Evolutionary conservation across 352 stramenopile genomes (phyloP).

Genomic region (Pythium scleroteichum): DNA sequence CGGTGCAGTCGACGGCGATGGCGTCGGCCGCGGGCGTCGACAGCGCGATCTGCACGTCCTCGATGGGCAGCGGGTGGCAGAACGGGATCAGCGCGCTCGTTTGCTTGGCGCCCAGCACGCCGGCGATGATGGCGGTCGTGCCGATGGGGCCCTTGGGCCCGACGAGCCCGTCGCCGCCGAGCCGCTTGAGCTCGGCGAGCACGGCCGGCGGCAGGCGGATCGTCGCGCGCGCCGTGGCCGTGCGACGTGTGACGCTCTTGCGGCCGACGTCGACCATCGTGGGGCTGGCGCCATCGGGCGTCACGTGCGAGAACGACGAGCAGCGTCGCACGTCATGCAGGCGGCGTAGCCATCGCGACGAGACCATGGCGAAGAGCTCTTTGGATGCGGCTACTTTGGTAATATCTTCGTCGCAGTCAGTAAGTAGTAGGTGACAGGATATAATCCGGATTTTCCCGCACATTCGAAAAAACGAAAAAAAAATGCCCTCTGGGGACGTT

Average conservation of each 20-base stretch:
- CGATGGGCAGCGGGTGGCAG: slow-evolving; percentile 92
- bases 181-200: slow-evolving; percentile 63
- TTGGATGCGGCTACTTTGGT: slow-evolving; percentile 2
- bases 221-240: slow-evolving; percentile 79
- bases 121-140: slow-evolving; percentile 90
- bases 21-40: slow-evolving; percentile 45
- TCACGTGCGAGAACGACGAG: slow-evolving; percentile 56
- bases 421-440: not conserved
- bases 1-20: slow-evolving; percentile 88
- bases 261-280: slow-evolving; percentile 92
- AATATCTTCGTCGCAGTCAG: not conserved
- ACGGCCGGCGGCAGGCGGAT: slow-evolving; percentile 87
- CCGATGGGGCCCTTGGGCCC: slow-evolving; percentile 91
- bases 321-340: not conserved
- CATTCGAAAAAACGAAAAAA: not conserved
- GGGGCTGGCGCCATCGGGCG: slow-evolving; percentile 38
- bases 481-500: slow-evolving; percentile 5
- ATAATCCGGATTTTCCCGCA: slow-evolving; percentile 8
- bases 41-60: slow-evolving; percentile 90
- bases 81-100: slow-evolving; percentile 93
- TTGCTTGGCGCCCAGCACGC: slow-evolving; percentile 92
- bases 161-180: slow-evolving; percentile 37
- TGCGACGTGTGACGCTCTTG: slow-evolving; percentile 83
- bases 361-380: not conserved
- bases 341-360: not conserved